Percentiles rank a stretch among this genome's conserved stretches.
These are phyloP conservation scores for Penicillium tannophilum DNA, from an alignment of 495 filamentous ascomycete species.

Conservation along the genomic window DNA sequence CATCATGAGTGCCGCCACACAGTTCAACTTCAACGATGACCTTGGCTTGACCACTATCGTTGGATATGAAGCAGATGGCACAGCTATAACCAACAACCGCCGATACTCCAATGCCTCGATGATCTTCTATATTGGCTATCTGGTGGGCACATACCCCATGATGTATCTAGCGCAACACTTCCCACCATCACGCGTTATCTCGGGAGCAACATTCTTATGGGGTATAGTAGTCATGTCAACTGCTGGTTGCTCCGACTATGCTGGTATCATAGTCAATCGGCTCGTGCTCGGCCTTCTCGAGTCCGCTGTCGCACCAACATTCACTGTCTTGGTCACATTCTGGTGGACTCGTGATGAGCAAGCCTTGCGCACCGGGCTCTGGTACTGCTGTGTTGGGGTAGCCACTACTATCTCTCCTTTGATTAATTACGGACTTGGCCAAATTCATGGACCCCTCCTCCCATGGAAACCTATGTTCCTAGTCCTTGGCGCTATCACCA, in stretches of 20 bases:
- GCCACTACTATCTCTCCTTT: constrained; percentile 8
- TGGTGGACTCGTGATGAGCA: constrained; percentile 13
- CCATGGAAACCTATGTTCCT: constrained; percentile 9
- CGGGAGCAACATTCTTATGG: constrained; percentile 1
- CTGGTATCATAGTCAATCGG: constrained; percentile 7
- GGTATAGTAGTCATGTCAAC: constrained; percentile 9
- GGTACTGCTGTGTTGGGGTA: constrained; percentile 10
- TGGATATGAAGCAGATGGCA: constrained; percentile 6
- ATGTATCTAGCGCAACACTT: constrained; percentile 6
- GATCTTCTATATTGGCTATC: constrained; percentile 12
- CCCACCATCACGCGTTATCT: constrained; percentile 4
- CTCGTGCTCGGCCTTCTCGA: constrained; percentile 6
- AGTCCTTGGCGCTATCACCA: constrained; percentile 7
- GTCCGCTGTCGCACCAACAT: constrained; percentile 9
- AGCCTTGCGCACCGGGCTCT: constrained; percentile 8
- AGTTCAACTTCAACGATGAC: constrained; percentile 7
- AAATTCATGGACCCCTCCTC: constrained; percentile 1
- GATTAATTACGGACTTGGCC: constrained; percentile 4
- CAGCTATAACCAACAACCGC: neutral
- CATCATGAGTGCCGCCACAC: constrained; percentile 9
- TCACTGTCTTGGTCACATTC: constrained; percentile 9
- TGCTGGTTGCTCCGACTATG: constrained; percentile 9
- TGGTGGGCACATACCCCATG: constrained; percentile 9
- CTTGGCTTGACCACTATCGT: neutral
- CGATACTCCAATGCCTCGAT: constrained; percentile 8